Conservation (phyloP, 768 basidiomycete genomes). For the Phlebiopsis gigantea region DNA sequence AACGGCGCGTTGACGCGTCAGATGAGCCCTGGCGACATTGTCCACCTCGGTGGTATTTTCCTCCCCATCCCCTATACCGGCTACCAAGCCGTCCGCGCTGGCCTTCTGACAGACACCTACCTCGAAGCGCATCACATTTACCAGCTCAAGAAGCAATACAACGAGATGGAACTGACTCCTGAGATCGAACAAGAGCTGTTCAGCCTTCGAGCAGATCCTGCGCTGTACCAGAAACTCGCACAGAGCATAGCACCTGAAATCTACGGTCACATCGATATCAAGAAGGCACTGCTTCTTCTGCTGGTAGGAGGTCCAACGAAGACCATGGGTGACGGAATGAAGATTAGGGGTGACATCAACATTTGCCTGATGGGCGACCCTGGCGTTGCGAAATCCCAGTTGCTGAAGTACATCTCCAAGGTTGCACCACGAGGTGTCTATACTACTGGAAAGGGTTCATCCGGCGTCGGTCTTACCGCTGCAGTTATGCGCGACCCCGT, state of each 20-base stretch:
- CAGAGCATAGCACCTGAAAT: conserved; percentile 98
- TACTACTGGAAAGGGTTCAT: conserved; percentile 97
- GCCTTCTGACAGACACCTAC: conserved; percentile 95
- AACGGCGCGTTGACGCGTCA: conserved; percentile 84
- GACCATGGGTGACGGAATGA: conserved; percentile 94
- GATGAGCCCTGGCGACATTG: conserved; percentile 94
- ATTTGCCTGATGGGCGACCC: conserved; percentile 99
- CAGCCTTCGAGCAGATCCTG: conserved; percentile 65
- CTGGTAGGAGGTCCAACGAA: conserved; percentile 97
- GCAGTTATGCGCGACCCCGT: conserved; percentile 99
- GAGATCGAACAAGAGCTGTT: conserved; percentile 68
- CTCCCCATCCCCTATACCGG: conserved; percentile 97
- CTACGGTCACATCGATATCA: conserved; percentile 95
- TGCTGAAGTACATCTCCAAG: conserved; percentile 97
- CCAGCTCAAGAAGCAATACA: conserved; percentile 97
- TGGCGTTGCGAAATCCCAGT: conserved; percentile 96
- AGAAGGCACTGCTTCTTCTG: conserved; percentile 88
- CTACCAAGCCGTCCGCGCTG: conserved; percentile 94
- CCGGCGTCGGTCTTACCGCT: conserved; percentile 96
- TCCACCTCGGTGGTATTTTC: conserved; percentile 94
- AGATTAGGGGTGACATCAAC: conserved; percentile 96
- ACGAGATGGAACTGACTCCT: conserved; percentile 88
- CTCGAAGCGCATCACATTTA: conserved; percentile 87
- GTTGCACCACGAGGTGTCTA: conserved; percentile 97
- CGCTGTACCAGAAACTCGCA: conserved; percentile 84